Percentiles rank a stretch among this genome's conserved stretches.
Conservation (phyloP, 176 grass and related monocot genomes). For the Juncus effusus region DNA sequence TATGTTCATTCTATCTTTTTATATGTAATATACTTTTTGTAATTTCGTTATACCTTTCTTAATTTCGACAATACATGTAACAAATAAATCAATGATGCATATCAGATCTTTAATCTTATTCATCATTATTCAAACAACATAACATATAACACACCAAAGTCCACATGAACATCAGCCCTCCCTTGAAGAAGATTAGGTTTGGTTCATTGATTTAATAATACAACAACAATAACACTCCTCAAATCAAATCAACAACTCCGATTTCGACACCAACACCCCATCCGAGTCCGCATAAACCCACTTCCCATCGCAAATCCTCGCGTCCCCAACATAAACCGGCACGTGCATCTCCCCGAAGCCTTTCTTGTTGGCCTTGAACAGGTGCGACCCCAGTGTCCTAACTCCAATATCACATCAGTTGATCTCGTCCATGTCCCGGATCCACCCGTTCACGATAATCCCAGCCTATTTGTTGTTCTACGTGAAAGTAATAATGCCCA, state of each 20-base stretch:
- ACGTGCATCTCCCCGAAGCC: conserved; percentile 73
- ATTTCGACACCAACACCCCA: conserved; percentile 58
- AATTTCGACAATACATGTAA: no score
- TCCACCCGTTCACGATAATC: conserved; percentile 76
- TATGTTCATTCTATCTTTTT: no score
- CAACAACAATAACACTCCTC: no score
- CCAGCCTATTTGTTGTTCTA: conserved; percentile 79
- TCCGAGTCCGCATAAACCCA: conserved; percentile 73
- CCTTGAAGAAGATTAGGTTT: no score
- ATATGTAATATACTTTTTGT: no score
- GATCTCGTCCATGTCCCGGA: conserved; percentile 84
- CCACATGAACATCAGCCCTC: no score
- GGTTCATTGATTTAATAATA: no score
- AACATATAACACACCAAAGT: not conserved
- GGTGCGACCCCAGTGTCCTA: conserved; percentile 59
- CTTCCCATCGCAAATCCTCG: conserved; percentile 61
- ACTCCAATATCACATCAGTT: conserved; percentile 82
- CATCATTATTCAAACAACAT: conserved; percentile 15
- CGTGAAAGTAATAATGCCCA: no score
- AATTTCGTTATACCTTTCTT: no score
- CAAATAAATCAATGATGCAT: no score
- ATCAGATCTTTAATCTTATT: not conserved
- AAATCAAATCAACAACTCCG: conserved; percentile 44
- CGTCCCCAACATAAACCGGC: conserved; percentile 42
- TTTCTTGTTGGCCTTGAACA: conserved; percentile 84